These are phyloP conservation scores for Favolaschia claudopus DNA, from an alignment of 768 basidiomycete species.

Conservation along the genomic window DNA sequence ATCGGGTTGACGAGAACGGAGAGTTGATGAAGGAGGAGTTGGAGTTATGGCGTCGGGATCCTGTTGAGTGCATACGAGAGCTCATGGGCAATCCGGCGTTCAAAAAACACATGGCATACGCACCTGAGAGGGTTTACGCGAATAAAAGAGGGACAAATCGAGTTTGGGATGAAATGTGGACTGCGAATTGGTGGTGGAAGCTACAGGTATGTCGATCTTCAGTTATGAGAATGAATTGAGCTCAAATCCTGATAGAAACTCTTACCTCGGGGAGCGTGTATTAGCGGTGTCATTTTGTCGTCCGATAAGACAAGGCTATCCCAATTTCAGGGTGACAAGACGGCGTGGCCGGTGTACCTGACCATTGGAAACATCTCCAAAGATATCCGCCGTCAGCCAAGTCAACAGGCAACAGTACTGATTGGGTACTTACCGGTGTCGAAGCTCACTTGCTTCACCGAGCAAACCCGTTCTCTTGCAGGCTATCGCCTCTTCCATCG, in stretches of 20 bases:
- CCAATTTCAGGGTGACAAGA: slow-evolving; percentile 35
- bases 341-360: slow-evolving; percentile 44
- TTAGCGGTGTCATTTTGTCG: slow-evolving; percentile 37
- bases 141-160: not conserved
- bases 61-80: slow-evolving; percentile 26
- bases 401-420: slow-evolving; percentile 30
- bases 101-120: slow-evolving; percentile 27
- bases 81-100: slow-evolving; percentile 35
- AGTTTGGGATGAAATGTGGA: slow-evolving; percentile 35
- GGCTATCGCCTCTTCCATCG: slow-evolving; percentile 38
- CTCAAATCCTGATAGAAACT: not conserved
- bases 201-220: slow-evolving; percentile 28
- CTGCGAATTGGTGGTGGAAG: slow-evolving; percentile 40
- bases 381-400: slow-evolving; percentile 28
- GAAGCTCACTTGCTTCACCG: slow-evolving; percentile 31
- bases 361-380: too few relatives aligned
- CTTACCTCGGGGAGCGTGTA: slow-evolving; percentile 6
- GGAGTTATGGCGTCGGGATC: slow-evolving; percentile 29
- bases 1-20: slow-evolving; percentile 17
- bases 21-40: slow-evolving; percentile 11
- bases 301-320: slow-evolving; percentile 44
- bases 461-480: slow-evolving; percentile 4
- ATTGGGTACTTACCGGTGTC: slow-evolving; percentile 41
- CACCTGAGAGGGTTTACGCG: slow-evolving; percentile 25
- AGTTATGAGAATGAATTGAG: not conserved